Base-by-base conservation (phyloP, 768 basidiomycete species). In the Lactifluus echinatus region DNA sequence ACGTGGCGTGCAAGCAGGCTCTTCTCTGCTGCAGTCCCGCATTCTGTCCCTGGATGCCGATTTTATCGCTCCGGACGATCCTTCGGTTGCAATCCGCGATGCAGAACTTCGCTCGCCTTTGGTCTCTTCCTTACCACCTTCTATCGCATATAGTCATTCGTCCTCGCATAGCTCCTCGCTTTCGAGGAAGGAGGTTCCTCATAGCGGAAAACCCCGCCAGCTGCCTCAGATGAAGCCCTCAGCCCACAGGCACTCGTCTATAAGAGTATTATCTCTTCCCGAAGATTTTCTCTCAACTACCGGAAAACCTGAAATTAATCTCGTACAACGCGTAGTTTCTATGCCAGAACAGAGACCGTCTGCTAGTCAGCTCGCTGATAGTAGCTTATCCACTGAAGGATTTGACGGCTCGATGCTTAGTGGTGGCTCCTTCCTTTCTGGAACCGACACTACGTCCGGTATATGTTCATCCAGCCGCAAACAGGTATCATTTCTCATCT, bases 361-460 rank as follows among this genome's bases (percentile, higher is more conserved):
- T 21, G 50, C 46, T 8, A 44, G 49, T 23, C 56, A 50, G 23
- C 46, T 55, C 7, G 44, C 40, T 15, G 62, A 62, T 33, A 54
- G 45, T 24, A 62, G 60, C 46, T 31, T 62, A 19, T 62, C 63
- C 15, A 58, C 63, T 7, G 63, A 63, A 54, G 50, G 56, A 3
- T 40, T 55, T 6, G 56, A 63, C 7, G 56, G 50, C 11, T 63
- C 63, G 23, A 52, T 62, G 53, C 34, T 51, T 29, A 62, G 56
- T 29, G 63, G 56, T 6, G 56, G 55, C n/a, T 63, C 60, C 15
- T 62, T 58, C 34, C 44, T 53, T 19, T 62, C 63, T 48, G 56
- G 47, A 36, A 57, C 56, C 10, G 63, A 63, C 53, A 61, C 62
- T n/a, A 57, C 49, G 45, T 57, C 63, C 7, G 62, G 60, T 63